Evolutionary conservation across 2,329 filamentous ascomycete species (phyloP).

Genomic region (Nannizziopsis barbatae): DNA sequence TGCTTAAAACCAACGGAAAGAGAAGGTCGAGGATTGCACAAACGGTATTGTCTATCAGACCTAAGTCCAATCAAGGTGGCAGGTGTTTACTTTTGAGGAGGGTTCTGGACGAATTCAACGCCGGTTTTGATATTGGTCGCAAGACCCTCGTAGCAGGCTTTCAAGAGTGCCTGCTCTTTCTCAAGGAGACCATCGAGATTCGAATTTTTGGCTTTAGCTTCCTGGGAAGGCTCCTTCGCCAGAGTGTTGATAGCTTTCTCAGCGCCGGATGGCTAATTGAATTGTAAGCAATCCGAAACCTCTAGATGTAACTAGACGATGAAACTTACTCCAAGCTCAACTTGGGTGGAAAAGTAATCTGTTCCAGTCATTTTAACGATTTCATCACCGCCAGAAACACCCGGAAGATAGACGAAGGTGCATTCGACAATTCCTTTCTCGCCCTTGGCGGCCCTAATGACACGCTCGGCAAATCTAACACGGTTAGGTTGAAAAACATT

Average conservation of each 20-base stretch:
- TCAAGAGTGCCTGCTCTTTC: slow-evolving; percentile 78
- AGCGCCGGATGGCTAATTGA: slow-evolving; percentile 59
- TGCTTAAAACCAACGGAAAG: neutral
- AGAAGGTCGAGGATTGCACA: slow-evolving; percentile 9
- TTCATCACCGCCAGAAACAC: slow-evolving; percentile 74
- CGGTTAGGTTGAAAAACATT: slow-evolving; percentile 6
- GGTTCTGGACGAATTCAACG: slow-evolving; percentile 75
- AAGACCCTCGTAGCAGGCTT: slow-evolving; percentile 63
- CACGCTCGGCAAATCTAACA: slow-evolving; percentile 71
- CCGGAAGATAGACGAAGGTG: slow-evolving; percentile 88
- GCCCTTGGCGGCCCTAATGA: slow-evolving; percentile 77
- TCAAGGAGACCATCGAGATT: slow-evolving; percentile 60
- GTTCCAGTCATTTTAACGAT: slow-evolving; percentile 71
- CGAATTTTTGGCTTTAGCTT: too few species aligned
- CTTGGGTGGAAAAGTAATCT: slow-evolving; percentile 92
- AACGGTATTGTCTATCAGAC: slow-evolving; percentile 9
- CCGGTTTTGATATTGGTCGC: slow-evolving; percentile 93
- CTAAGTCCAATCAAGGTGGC: slow-evolving; percentile 7
- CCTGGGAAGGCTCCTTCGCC: too few species aligned
- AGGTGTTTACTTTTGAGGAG: slow-evolving; percentile 63
- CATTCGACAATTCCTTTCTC: slow-evolving; percentile 90
- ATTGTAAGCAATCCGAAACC: slow-evolving; percentile 21
- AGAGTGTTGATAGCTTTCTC: slow-evolving; percentile 70
- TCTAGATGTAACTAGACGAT: slow-evolving; percentile 5
- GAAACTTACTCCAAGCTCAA: slow-evolving; percentile 79